phyloP scores from a whole-genome alignment of 2,329 filamentous ascomycete genomes.

The Calycina herbarum region DNA sequence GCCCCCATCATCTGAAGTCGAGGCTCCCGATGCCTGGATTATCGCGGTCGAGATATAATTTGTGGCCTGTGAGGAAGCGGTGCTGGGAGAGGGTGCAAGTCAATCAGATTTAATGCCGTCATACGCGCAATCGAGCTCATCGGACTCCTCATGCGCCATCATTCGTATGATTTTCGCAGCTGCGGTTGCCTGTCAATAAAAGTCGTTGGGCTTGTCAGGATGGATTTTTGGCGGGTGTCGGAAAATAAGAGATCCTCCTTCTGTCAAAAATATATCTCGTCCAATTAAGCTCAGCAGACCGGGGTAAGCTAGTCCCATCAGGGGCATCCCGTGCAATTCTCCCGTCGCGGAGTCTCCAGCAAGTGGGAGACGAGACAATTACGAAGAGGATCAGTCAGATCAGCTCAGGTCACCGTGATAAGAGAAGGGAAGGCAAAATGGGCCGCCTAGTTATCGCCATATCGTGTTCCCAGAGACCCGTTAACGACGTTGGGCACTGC shows the following conservation, averaged over 20 bases:
- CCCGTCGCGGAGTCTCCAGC: constrained; percentile 28
- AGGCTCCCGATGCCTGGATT: too few relatives aligned
- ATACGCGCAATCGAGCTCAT: constrained; percentile 25
- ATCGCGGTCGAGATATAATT: constrained; percentile 6
- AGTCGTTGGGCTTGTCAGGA: not conserved
- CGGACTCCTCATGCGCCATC: constrained; percentile 1
- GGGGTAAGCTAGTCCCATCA: constrained; percentile 23
- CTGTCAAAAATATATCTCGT: constrained; percentile 20
- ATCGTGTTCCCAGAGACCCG: not conserved
- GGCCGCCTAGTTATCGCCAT: not conserved
- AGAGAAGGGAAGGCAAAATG: not conserved
- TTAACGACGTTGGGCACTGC: constrained; percentile 25
- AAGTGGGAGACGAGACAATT: constrained; percentile 33
- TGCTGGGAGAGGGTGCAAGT: constrained; percentile 10
- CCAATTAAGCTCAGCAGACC: constrained; percentile 27
- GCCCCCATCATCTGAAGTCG: constrained; percentile 11
- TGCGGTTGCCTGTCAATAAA: not conserved
- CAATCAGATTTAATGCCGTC: constrained; percentile 24
- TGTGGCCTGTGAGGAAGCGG: constrained; percentile 2
- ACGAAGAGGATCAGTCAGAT: not conserved
- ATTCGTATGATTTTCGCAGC: constrained; percentile 4
- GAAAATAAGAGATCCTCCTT: constrained; percentile 7
- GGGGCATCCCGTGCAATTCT: constrained; percentile 27
- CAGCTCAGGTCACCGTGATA: constrained; percentile 10
- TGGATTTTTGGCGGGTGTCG: constrained; percentile 1